phyloP scores from a whole-genome alignment of 2,329 filamentous ascomycete genomes.

The Stagonosporopsis tanaceti region DNA sequence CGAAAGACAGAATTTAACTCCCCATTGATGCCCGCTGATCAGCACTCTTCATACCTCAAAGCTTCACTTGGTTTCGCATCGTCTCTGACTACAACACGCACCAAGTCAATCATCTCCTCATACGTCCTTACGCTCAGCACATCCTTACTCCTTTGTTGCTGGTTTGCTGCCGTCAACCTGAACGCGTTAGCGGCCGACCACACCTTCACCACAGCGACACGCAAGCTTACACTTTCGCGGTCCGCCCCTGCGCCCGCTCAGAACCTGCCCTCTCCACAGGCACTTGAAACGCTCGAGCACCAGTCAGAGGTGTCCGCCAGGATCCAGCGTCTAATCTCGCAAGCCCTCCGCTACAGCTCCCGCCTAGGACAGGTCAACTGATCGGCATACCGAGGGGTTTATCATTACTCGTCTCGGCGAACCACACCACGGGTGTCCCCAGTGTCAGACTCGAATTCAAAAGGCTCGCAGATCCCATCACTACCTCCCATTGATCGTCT shows the following conservation, averaged over 20 bases:
- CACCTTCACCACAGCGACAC: constrained; percentile 36
- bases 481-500: constrained; percentile 56
- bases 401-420: constrained; percentile 48
- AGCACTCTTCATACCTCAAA: constrained; percentile 38
- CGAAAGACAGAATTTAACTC: constrained; percentile 41
- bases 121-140: constrained; percentile 38
- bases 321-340: constrained; percentile 45
- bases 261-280: constrained; percentile 41
- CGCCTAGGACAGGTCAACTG: constrained; percentile 44
- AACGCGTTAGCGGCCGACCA: constrained; percentile 32
- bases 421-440: constrained; percentile 44
- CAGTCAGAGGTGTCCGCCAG: constrained; percentile 43
- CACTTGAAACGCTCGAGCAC: constrained; percentile 51
- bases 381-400: constrained; percentile 48
- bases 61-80: constrained; percentile 42
- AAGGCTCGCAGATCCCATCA: constrained; percentile 59
- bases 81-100: constrained; percentile 30
- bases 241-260: constrained; percentile 41
- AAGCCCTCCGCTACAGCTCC: constrained; percentile 49
- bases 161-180: constrained; percentile 32
- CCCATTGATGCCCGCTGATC: constrained; percentile 44
- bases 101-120: constrained; percentile 42
- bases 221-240: constrained; percentile 32
- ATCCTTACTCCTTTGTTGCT: constrained; percentile 49
- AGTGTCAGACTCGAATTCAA: constrained; percentile 50